Evolutionary conservation across 441 rosid species (phyloP).

Genomic region (Daphne laureola): DNA sequence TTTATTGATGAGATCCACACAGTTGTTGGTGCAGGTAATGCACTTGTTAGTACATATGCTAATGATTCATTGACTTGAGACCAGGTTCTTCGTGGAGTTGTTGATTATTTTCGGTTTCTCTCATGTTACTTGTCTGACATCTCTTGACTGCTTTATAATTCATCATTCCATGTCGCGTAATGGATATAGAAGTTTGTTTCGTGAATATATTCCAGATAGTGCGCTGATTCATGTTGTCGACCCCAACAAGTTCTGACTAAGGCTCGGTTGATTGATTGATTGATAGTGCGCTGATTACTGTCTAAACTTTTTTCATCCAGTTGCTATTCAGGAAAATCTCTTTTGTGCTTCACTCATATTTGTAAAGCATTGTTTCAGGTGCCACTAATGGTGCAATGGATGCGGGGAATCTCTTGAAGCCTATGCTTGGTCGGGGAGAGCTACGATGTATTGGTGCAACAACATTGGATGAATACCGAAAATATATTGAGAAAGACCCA

Average conservation of each 20-base stretch:
- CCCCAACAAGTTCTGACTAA: too few relatives aligned
- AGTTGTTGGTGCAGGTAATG: slow-evolving; percentile 90
- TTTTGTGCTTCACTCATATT: too few relatives aligned
- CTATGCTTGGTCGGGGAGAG: slow-evolving; percentile 95
- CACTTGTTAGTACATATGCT: background rate
- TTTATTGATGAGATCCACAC: slow-evolving; percentile 98
- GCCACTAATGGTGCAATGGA: slow-evolving; percentile 98
- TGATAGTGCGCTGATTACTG: background rate
- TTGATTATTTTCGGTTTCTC: background rate
- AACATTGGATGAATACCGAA: slow-evolving; percentile 82
- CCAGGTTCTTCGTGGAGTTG: background rate
- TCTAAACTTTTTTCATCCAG: background rate
- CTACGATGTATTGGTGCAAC: slow-evolving; percentile 92
- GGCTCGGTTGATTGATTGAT: too few relatives aligned
- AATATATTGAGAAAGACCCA: slow-evolving; percentile 92
- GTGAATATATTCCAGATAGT: slow-evolving; percentile 1
- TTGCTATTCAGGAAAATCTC: too few relatives aligned
- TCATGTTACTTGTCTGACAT: background rate
- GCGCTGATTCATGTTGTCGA: too few relatives aligned
- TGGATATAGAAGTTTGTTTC: slow-evolving; percentile 1
- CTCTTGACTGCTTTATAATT: background rate
- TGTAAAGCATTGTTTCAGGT: slow-evolving; percentile 40
- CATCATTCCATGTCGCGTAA: background rate
- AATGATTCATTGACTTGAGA: too few relatives aligned
- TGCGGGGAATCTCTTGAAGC: slow-evolving; percentile 90